phyloP scores from a whole-genome alignment of 768 basidiomycete genomes.

The Amanita phalloides region DNA sequence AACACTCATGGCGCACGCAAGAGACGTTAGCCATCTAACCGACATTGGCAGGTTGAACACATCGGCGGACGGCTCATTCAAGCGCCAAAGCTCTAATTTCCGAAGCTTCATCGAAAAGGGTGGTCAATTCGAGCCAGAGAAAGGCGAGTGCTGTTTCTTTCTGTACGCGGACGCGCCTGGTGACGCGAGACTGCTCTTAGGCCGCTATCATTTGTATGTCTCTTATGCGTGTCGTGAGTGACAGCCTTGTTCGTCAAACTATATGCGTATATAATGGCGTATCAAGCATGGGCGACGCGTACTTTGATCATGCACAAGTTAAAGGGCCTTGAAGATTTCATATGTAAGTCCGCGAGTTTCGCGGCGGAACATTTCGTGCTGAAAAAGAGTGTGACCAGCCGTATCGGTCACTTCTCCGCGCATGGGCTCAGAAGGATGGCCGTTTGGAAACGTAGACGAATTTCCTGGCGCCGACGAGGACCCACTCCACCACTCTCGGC shows the following conservation, averaged over 20 bases:
- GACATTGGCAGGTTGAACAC: slow-evolving; percentile 48
- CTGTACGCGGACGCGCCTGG: background rate
- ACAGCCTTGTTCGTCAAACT: background rate
- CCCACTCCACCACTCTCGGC: slow-evolving; percentile 52
- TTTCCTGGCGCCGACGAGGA: slow-evolving; percentile 73
- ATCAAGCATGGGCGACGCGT: slow-evolving; percentile 84
- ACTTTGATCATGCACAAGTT: slow-evolving; percentile 82
- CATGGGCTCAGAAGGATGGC: slow-evolving; percentile 82
- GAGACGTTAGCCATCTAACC: slow-evolving; percentile 9
- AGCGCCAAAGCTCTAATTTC: slow-evolving; percentile 41
- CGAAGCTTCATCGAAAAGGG: slow-evolving; percentile 39
- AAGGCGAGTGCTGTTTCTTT: slow-evolving; percentile 33
- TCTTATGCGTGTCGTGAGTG: slow-evolving; percentile 73
- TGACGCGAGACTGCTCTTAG: slow-evolving; percentile 23
- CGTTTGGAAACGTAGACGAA: slow-evolving; percentile 60
- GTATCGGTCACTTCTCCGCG: slow-evolving; percentile 77
- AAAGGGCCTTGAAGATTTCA: slow-evolving; percentile 81
- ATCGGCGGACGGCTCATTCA: slow-evolving; percentile 57
- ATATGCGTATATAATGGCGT: slow-evolving; percentile 6
- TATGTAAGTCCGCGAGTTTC: slow-evolving; percentile 40
- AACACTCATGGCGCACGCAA: background rate
- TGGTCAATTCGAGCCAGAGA: slow-evolving; percentile 49
- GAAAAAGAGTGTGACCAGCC: slow-evolving; percentile 27
- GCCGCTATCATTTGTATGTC: slow-evolving; percentile 88
- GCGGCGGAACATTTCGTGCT: background rate